Percentiles rank a stretch among this genome's conserved stretches.
Conservation (phyloP, 164 flowering plant genomes). For the Stephania yunnanensis region DNA sequence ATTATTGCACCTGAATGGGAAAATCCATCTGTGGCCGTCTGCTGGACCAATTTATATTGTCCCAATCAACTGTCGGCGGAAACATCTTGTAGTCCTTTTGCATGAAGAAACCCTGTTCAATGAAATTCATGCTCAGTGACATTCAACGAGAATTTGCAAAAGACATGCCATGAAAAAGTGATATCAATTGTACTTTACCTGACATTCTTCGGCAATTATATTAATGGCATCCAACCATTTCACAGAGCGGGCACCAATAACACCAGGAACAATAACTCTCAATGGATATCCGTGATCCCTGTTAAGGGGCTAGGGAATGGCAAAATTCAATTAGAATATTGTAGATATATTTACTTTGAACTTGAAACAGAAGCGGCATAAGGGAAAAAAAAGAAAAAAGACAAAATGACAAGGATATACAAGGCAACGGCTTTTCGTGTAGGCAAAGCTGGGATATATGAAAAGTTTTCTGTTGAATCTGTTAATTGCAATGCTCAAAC, state of each 20-base stretch:
- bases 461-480: too few relatives aligned
- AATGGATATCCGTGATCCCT: conserved; percentile 97
- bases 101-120: conserved; percentile 91
- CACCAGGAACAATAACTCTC: conserved; percentile 88
- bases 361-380: too few relatives aligned
- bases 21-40: conserved; percentile 94
- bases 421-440: neutral
- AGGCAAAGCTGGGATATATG: neutral
- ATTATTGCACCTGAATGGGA: conserved; percentile 75
- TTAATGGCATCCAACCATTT: conserved; percentile 88
- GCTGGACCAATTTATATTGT: conserved; percentile 82
- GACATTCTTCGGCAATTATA: conserved; percentile 78
- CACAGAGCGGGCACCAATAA: conserved; percentile 97
- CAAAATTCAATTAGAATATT: conserved; percentile 10
- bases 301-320: conserved; percentile 55
- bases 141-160: neutral
- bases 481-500: too few relatives aligned
- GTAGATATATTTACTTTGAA: too few relatives aligned
- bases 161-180: neutral
- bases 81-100: conserved; percentile 98
- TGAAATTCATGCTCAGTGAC: conserved; percentile 3
- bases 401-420: neutral
- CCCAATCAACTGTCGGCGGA: conserved; percentile 97
- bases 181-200: conserved; percentile 29
- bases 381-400: neutral